These are phyloP conservation scores for Corymbia maculata DNA, from an alignment of 345 rosid species.

Conservation along the genomic window DNA sequence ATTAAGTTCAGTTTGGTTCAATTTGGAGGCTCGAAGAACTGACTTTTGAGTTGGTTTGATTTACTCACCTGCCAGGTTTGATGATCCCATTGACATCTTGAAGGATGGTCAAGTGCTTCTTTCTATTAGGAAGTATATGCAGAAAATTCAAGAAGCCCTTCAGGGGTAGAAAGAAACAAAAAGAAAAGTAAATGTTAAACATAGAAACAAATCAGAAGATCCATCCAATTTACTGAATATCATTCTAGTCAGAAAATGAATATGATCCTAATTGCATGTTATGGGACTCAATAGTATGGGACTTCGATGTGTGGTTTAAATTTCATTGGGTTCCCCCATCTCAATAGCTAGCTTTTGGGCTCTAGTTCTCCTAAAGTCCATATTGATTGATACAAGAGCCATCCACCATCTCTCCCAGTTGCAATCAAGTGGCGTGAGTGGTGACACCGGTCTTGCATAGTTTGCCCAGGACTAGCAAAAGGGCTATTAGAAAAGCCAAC, in stretches of 20 bases:
- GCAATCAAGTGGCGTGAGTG: not conserved
- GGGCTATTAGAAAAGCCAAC: not conserved
- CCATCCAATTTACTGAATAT: not conserved
- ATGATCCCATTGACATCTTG: slow-evolving; percentile 38
- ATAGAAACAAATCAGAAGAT: not conserved
- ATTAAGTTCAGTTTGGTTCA: not conserved
- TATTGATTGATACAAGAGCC: not conserved
- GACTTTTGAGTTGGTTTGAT: not conserved
- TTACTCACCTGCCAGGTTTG: slow-evolving; percentile 37
- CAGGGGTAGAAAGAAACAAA: not conserved
- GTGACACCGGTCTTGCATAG: not conserved
- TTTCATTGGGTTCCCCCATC: not conserved
- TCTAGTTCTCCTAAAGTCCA: not conserved
- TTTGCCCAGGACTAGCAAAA: not conserved
- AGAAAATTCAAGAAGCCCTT: slow-evolving; percentile 8
- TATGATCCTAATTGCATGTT: not conserved
- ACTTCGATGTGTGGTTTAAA: not conserved
- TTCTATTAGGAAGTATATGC: slow-evolving; percentile 14
- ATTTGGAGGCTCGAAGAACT: not conserved
- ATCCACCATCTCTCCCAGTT: not conserved
- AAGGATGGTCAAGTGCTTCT: slow-evolving; percentile 22
- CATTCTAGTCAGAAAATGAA: not conserved
- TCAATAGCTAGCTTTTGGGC: not conserved
- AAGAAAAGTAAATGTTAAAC: not conserved
- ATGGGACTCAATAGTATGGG: not conserved